These are phyloP conservation scores for Suhomyces ambrosiae DNA, from an alignment of 1,139 yeast genomes.

Conservation along the genomic window DNA sequence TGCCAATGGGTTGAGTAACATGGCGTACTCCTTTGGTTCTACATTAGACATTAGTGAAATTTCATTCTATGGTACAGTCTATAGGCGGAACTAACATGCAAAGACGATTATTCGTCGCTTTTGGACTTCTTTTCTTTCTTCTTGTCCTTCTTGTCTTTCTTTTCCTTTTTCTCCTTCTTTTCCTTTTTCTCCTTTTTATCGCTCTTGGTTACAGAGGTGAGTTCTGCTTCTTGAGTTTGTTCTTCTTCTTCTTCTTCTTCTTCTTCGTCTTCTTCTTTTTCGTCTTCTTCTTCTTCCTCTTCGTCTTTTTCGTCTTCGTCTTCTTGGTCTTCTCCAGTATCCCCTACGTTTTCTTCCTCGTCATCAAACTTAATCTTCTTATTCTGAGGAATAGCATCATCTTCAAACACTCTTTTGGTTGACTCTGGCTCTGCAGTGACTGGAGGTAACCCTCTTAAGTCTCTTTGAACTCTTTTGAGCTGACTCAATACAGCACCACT, in stretches of 20 bases:
- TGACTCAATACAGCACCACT: constrained; percentile 53
- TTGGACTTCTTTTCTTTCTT: constrained; percentile 10
- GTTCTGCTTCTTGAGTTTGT: constrained; percentile 23
- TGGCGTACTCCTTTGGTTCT: too few species aligned
- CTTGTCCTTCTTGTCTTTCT: constrained; percentile 15
- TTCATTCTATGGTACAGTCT: constrained; percentile 7
- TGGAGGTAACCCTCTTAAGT: constrained; percentile 75
- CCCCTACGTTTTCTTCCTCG: constrained; percentile 17
- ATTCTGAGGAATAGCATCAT: constrained; percentile 16
- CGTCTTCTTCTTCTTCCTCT: constrained; percentile 21
- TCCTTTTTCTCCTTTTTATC: constrained; percentile 31
- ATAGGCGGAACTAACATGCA: neutral
- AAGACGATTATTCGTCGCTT: constrained; percentile 4
- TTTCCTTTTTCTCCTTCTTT: constrained; percentile 36
- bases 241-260: constrained; percentile 25
- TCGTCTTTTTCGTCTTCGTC: constrained; percentile 13
- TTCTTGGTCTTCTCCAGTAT: constrained; percentile 8
- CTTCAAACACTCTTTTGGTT: constrained; percentile 4
- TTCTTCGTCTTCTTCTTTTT: constrained; percentile 20
- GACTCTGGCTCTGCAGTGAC: constrained; percentile 30
- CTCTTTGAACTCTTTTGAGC: constrained; percentile 67
- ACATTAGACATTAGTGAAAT: too few species aligned
- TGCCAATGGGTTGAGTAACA: neutral
- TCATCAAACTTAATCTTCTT: constrained; percentile 34
- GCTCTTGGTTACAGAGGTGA: constrained; percentile 11